Base-by-base conservation (phyloP, 495 filamentous ascomycete species). In the Clavariopsis aquatica region DNA sequence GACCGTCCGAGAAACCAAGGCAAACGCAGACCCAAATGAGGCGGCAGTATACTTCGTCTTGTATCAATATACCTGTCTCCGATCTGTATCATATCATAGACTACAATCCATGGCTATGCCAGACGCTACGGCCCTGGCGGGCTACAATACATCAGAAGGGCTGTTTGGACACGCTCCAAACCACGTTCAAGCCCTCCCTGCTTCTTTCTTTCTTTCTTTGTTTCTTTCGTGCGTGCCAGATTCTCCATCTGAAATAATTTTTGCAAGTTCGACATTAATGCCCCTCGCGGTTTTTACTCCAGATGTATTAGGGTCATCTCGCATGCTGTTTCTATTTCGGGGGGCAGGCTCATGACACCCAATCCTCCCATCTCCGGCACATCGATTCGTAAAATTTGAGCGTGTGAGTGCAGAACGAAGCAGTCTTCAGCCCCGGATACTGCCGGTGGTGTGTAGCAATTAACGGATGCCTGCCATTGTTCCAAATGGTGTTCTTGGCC, bases 1-100 rank as follows among this genome's bases (percentile, higher is more conserved):
- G 74, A 75, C 31, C 67, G 78, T 19, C 55, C 64, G 15, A 62
- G 78, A 15, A 80, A 80, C 64, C 78, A 79, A 59, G 78, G 78
- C 53, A 80, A 80, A 64, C 60, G 78, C 49, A 70, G 74, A 49
- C 58, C 68, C 4, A 62, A 59, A 49, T 70, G 58, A 57, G 9
- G 17, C 1, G 36, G 31, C 15, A n/a, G 20, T 1, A 23, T 19
- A 10, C 27, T 27, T 41, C 28, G 10, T 49, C 45, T 19, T 47
- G 27, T 58, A 41, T 51, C 24, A 57, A 41, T 34, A 20, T 34
- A 23, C 23, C 20, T 38, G 27, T 59, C 45, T 31, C 27, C 20
- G 24, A 46, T 22, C 27, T 59, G 56, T 59, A 59, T 22, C 56
- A 59, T 59, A 59, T 27, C 56, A 59, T 59, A 59, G 13, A 29